Percentiles rank a stretch among this genome's conserved stretches.
These are phyloP conservation scores for Anthracocystis panici-leucophaei DNA, from an alignment of 1,284 basidiomycete species.

Conservation along the genomic window DNA sequence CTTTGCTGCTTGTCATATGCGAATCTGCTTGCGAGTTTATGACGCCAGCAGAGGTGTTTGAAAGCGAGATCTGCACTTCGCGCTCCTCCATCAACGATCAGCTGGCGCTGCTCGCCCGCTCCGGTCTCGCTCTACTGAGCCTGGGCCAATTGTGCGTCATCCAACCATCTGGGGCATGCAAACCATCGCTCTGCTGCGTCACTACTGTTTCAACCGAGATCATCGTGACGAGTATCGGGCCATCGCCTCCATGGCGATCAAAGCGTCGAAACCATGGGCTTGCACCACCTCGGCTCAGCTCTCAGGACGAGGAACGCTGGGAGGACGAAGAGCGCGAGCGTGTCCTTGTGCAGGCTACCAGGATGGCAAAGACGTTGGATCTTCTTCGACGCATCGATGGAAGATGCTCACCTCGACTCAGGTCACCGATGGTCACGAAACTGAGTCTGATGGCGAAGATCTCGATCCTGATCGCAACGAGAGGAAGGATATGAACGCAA, in stretches of 20 bases:
- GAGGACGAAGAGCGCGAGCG: constrained; percentile 31
- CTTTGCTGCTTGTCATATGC: constrained; percentile 42
- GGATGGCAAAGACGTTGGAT: constrained; percentile 18
- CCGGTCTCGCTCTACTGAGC: constrained; percentile 23
- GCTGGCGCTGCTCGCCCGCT: constrained; percentile 24
- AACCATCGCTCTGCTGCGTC: constrained; percentile 40
- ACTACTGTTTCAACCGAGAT: constrained; percentile 47
- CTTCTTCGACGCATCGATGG: constrained; percentile 35
- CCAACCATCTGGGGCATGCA: constrained; percentile 51
- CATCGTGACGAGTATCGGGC: constrained; percentile 41
- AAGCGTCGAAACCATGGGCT: constrained; percentile 48
- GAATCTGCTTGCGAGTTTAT: constrained; percentile 52
- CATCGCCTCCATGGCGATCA: constrained; percentile 42
- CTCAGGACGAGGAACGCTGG: constrained; percentile 57
- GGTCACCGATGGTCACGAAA: constrained; percentile 35
- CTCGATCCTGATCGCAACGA: constrained; percentile 35
- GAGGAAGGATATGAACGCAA: constrained; percentile 42
- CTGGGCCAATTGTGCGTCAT: constrained; percentile 30
- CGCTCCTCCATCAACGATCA: constrained; percentile 35
- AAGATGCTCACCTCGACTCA: constrained; percentile 41
- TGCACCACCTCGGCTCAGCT: constrained; percentile 56
- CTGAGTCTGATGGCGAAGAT: constrained; percentile 44
- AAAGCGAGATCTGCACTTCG: constrained; percentile 33
- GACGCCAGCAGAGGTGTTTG: constrained; percentile 46
- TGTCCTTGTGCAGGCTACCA: not conserved